Conservation (phyloP, 257 asterid genomes). For the Salvia rosmarinus region DNA sequence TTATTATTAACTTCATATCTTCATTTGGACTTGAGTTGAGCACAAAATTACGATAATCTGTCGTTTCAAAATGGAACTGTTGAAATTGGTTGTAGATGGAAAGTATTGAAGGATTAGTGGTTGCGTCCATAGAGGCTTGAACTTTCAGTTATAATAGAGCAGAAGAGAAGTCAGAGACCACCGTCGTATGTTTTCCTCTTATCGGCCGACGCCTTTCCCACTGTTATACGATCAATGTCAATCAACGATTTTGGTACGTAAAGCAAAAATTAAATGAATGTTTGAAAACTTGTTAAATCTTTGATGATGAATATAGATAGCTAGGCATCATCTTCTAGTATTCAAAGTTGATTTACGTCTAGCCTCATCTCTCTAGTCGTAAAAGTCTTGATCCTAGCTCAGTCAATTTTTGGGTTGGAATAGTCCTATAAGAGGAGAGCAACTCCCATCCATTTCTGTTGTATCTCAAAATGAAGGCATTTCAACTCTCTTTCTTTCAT, state of each 20-base stretch:
- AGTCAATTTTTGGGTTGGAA: background rate
- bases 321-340: background rate
- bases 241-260: background rate
- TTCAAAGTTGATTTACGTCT: background rate
- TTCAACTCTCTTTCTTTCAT: constrained; percentile 24
- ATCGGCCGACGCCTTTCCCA: constrained; percentile 5
- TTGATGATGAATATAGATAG: background rate
- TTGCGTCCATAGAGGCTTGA: background rate
- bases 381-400: background rate
- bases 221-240: constrained; percentile 5
- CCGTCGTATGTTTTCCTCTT: background rate
- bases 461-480: constrained; percentile 33
- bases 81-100: background rate
- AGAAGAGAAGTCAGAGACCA: background rate
- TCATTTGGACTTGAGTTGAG: background rate
- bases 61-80: background rate
- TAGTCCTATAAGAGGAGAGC: constrained; percentile 5
- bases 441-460: background rate
- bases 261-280: background rate
- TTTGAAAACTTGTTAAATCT: background rate
- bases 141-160: background rate
- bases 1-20: background rate
- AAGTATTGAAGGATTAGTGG: background rate
- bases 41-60: background rate
- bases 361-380: background rate